Percentiles rank a stretch among this genome's conserved stretches.
Evolutionary conservation across 129 eudicot species (phyloP).

Genomic region (Artemisia annua): DNA sequence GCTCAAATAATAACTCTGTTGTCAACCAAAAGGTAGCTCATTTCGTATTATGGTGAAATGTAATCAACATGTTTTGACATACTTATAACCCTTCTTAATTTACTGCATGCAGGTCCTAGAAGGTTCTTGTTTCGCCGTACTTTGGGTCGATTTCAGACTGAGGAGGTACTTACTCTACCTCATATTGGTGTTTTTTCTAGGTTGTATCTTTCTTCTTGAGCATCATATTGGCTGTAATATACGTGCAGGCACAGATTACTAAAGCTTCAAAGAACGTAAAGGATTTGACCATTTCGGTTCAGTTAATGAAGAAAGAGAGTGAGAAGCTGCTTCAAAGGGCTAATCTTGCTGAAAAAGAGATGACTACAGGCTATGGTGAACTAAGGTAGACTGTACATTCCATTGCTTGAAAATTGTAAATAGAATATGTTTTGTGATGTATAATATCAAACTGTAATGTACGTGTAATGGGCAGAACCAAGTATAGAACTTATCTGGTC

Average conservation of each 20-base stretch:
- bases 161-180: slow-evolving; percentile 58
- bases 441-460: background rate
- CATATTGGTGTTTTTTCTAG: background rate
- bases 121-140: slow-evolving; percentile 82
- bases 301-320: slow-evolving; percentile 89
- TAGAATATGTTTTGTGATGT: slow-evolving; percentile 1
- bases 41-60: slow-evolving; percentile 10
- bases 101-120: slow-evolving; percentile 70
- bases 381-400: slow-evolving; percentile 39
- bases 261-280: slow-evolving; percentile 75
- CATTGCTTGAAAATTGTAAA: slow-evolving; percentile 10
- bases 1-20: background rate
- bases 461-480: background rate
- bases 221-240: slow-evolving; percentile 20
- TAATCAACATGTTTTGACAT: background rate
- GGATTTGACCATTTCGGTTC: slow-evolving; percentile 64
- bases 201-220: background rate
- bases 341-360: slow-evolving; percentile 80
- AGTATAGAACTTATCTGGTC: background rate
- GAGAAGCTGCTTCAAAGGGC: slow-evolving; percentile 79
- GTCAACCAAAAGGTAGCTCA: background rate
- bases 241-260: slow-evolving; percentile 68
- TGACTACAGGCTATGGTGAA: slow-evolving; percentile 53
- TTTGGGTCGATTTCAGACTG: slow-evolving; percentile 81
- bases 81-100: slow-evolving; percentile 7